Evolutionary conservation across 2,329 filamentous ascomycete species (phyloP).

Genomic region (Fusarium sp.): DNA sequence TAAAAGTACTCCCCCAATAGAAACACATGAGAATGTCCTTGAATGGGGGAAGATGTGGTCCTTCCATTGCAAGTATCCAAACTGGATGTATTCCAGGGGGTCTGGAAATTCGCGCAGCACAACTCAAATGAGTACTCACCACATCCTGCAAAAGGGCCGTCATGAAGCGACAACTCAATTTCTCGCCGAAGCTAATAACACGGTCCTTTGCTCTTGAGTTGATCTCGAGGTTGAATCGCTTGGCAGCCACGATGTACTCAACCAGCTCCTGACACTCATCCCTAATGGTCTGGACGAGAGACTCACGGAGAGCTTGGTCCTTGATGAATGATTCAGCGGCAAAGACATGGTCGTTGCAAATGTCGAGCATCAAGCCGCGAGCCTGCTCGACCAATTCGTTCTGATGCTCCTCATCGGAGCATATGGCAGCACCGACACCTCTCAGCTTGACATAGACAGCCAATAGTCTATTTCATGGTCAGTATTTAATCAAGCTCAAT

Average conservation of each 20-base stretch:
- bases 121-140: conserved; percentile 50
- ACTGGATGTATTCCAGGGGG: neutral
- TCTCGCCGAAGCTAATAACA: conserved; percentile 95
- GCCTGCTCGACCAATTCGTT: conserved; percentile 70
- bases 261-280: conserved; percentile 83
- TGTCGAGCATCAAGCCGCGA: conserved; percentile 79
- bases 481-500: neutral
- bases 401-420: conserved; percentile 63
- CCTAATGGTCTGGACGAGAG: conserved; percentile 74
- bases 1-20: neutral
- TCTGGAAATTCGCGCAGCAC: conserved; percentile 14
- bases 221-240: conserved; percentile 77
- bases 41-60: neutral
- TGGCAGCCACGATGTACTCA: conserved; percentile 75
- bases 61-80: neutral
- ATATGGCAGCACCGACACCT: conserved; percentile 63
- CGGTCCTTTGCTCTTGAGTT: conserved; percentile 84
- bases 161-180: conserved; percentile 93
- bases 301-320: conserved; percentile 65
- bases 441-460: conserved; percentile 69
- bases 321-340: conserved; percentile 74
- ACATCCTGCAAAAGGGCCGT: conserved; percentile 82
- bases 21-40: neutral
- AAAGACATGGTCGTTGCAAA: conserved; percentile 82
- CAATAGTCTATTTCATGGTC: conserved; percentile 58